Evolutionary conservation across 805 yeast species (phyloP).

Genomic region (Candida ulmi): DNA sequence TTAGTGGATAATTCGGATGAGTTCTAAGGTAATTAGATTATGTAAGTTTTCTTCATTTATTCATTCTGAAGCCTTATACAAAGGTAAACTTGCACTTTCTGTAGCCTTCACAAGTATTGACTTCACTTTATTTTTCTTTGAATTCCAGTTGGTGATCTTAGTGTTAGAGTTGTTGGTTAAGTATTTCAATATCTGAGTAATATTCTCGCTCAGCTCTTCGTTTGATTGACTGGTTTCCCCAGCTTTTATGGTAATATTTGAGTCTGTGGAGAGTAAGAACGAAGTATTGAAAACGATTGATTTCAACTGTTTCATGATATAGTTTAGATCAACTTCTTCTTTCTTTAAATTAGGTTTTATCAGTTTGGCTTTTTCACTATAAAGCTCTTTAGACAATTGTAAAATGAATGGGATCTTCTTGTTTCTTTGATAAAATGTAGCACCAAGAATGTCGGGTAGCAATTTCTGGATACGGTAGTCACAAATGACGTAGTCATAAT

Average conservation of each 20-base stretch:
- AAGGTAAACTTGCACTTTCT: constrained; percentile 62
- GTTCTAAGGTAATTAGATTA: too few species aligned
- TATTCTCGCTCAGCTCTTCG: constrained; percentile 42
- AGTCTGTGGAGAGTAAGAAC: constrained; percentile 58
- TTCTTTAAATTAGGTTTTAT: constrained; percentile 3
- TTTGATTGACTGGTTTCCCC: constrained; percentile 48
- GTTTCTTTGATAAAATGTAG: constrained; percentile 55
- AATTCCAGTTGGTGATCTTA: constrained; percentile 51
- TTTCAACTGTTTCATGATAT: constrained; percentile 58
- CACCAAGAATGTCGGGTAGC: constrained; percentile 53
- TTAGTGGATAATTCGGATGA: too few species aligned
- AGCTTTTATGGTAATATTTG: constrained; percentile 51
- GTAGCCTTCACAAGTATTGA: constrained; percentile 58
- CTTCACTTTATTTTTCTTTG: constrained; percentile 40
- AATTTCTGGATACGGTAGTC: constrained; percentile 64
- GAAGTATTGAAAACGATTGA: constrained; percentile 59
- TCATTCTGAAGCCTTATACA: constrained; percentile 24
- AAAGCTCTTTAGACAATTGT: constrained; percentile 36
- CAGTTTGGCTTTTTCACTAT: background rate
- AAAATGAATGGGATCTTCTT: constrained; percentile 65
- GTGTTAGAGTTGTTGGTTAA: constrained; percentile 37
- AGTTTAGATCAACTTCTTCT: constrained; percentile 53
- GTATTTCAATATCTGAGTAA: constrained; percentile 44
- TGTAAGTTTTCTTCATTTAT: too few species aligned
- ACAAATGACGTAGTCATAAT: constrained; percentile 61